A percentile compares a stretch with the other conserved stretches of the same genome.
These are phyloP conservation scores for Globisporangium cylindrosporum DNA, from an alignment of 352 stramenopile genomes.

Conservation along the genomic window DNA sequence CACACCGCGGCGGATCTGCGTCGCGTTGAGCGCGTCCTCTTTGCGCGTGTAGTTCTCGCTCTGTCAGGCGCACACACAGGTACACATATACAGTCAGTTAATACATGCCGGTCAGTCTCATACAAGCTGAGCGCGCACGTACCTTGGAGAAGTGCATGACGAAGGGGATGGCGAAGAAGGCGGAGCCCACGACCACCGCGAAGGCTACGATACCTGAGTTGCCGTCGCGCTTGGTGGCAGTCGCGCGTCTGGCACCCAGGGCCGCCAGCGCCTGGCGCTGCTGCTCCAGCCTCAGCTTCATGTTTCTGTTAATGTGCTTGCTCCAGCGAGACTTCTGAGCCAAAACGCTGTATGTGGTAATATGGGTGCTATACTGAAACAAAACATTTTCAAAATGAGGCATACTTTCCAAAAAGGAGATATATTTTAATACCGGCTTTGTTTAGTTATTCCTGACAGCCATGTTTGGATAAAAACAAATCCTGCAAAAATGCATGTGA, in stretches of 20 bases:
- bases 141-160: conserved; percentile 70
- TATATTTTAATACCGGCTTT: too few relatives aligned
- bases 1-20: conserved; percentile 72
- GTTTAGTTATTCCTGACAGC: too few relatives aligned
- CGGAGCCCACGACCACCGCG: conserved; percentile 40
- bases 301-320: not conserved
- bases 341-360: not conserved
- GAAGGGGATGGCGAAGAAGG: conserved; percentile 77
- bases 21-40: conserved; percentile 58
- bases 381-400: not conserved
- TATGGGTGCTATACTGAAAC: not conserved
- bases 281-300: not conserved
- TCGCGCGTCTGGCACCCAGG: conserved; percentile 3
- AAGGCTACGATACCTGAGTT: conserved; percentile 45
- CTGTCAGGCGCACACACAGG: conserved; percentile 17
- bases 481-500: too few relatives aligned
- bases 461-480: too few relatives aligned
- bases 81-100: not conserved
- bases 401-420: too few relatives aligned
- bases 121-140: not conserved
- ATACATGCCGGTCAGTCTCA: too few relatives aligned
- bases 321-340: not conserved
- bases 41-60: conserved; percentile 55
- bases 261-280: conserved; percentile 3
- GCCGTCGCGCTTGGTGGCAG: conserved; percentile 15